These are phyloP conservation scores for Pythium sp. DNA, from an alignment of 352 stramenopile species.

Conservation along the genomic window DNA sequence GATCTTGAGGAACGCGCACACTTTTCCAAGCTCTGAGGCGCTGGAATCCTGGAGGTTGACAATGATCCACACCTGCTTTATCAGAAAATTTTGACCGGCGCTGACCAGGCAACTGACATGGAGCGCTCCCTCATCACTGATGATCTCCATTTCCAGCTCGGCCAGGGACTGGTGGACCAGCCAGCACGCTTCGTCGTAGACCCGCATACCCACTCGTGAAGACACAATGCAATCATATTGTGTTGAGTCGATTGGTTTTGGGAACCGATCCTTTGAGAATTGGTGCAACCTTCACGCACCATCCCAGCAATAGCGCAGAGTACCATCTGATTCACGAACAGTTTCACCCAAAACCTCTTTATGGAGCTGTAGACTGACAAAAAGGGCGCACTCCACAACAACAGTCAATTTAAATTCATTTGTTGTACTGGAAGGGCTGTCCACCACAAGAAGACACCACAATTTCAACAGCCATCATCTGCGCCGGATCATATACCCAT, in stretches of 20 bases:
- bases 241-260: too few species aligned
- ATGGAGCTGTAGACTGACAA: too few species aligned
- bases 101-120: neutral
- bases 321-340: too few species aligned
- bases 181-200: neutral
- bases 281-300: too few species aligned
- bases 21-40: neutral
- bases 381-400: too few species aligned
- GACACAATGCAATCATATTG: too few species aligned
- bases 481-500: neutral
- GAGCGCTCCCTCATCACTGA: neutral
- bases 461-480: neutral
- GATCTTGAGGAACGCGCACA: neutral
- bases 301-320: too few species aligned
- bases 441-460: neutral
- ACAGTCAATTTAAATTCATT: too few species aligned
- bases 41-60: neutral
- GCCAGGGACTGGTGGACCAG: neutral
- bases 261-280: too few species aligned
- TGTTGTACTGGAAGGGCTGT: too few species aligned
- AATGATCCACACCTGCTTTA: neutral
- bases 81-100: neutral
- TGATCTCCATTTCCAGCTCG: neutral
- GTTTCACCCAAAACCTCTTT: too few species aligned
- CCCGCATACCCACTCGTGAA: neutral